phyloP scores from a whole-genome alignment of 352 stramenopile species.

The Globisporangium nodosum region DNA sequence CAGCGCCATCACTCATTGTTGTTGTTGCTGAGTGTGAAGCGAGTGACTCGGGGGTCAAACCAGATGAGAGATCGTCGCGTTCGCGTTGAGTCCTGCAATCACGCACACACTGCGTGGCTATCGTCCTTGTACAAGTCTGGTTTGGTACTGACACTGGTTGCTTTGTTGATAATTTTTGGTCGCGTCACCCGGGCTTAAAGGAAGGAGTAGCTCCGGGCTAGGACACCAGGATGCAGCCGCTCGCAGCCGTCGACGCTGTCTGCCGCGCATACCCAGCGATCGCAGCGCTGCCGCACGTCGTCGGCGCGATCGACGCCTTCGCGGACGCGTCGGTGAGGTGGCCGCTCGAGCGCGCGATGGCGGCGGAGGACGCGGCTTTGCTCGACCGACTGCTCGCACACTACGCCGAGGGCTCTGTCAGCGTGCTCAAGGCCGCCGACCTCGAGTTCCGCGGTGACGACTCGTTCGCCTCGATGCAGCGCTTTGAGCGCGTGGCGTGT shows the following conservation, averaged over 20 bases:
- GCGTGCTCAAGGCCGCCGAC: conserved; percentile 4
- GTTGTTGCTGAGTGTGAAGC: no score
- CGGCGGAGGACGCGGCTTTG: neutral
- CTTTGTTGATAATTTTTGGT: no score
- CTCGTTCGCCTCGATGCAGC: neutral
- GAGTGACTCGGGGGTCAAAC: no score
- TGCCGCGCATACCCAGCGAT: neutral
- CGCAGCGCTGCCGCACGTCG: neutral
- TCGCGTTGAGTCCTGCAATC: no score
- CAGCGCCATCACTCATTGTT: no score
- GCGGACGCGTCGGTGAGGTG: neutral
- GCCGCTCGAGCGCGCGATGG: conserved; percentile 1
- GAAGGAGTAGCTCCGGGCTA: no score
- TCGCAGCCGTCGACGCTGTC: neutral
- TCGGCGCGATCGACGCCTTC: conserved; percentile 3
- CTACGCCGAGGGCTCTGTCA: neutral
- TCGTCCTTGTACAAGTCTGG: no score
- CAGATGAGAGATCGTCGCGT: no score
- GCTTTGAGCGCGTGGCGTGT: neutral
- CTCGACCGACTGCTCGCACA: conserved; percentile 6
- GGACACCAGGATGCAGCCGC: conserved; percentile 1
- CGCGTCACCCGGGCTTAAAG: no score
- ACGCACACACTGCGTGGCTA: no score
- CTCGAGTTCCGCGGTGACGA: conserved; percentile 9
- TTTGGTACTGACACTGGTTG: no score